Base-by-base conservation (phyloP, 441 rosid genomes). In the Corymbia citriodora region DNA sequence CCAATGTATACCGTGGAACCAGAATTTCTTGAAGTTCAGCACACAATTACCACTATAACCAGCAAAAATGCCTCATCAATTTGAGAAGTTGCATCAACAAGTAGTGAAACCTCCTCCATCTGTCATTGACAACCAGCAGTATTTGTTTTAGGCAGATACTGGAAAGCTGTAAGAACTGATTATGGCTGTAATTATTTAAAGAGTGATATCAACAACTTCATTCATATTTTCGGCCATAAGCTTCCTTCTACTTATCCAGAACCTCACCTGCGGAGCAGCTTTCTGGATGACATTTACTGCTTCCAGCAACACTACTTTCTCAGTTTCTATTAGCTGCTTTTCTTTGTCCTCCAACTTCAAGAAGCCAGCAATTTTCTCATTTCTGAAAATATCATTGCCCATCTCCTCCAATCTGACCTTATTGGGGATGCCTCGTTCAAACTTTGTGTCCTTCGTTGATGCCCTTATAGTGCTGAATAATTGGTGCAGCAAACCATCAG, bases 11-110 rank as follows among this genome's bases (percentile, higher is more conserved):
- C 94, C 99, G 95, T 93, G 97, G 98, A 96, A 96, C 98, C 98
- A 97, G 97, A 98, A 95, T 96, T 96, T 95, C 97, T 95, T 92
- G 99, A 94, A 96, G 97, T 96, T 98, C 98, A 97, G 99, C 98
- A 95, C 99, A 94, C 97, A 95, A 96, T 97, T 98, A 98, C 99
- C 98, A 97, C 99, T 96, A 98, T 97, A 91, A 95, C 99, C 98
- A 97, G 96, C 65, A 96, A 95, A 96, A 97, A 96, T 55, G 99
- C 99, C 95, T 97, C 99, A 94, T 98, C 98, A 91, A 98, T 95
- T 94, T 95, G 97, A 93, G 99, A 94, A 92, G 94, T 95, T 48
- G 98, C 98, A 93, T 97, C 99, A 89, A 95, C 88, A 91, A 98
- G 98, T 92, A 97, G 98, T 49, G 99, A 96, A 92, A 96, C 94